Conservation (phyloP, 352 stramenopile genomes). For the Thraustochytrium sp. region DNA sequence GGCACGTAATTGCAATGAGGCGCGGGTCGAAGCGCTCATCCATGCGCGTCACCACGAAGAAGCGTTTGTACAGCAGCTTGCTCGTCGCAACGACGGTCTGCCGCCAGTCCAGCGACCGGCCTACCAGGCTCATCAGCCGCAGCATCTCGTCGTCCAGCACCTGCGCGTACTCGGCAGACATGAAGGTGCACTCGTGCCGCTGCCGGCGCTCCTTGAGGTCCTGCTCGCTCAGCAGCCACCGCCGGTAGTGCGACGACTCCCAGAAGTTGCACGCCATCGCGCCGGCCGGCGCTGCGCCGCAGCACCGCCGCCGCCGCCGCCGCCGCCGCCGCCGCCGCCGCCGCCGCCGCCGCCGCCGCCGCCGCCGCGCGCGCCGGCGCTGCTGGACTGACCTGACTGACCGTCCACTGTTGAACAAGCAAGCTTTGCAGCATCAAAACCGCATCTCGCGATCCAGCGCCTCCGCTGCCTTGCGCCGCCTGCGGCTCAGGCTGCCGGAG, state of each 20-base stretch:
- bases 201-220: background rate
- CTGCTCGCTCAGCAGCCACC: slow-evolving; percentile 3
- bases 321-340: too few relatives aligned
- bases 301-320: too few relatives aligned
- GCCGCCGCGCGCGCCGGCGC: too few relatives aligned
- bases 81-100: background rate
- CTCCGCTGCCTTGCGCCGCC: too few relatives aligned
- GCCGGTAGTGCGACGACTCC: slow-evolving; percentile 15
- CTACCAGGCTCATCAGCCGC: background rate
- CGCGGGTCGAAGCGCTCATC: slow-evolving; percentile 19
- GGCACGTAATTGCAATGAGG: slow-evolving; percentile 13
- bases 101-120: background rate
- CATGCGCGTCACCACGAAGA: background rate
- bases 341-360: too few relatives aligned
- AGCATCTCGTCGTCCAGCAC: slow-evolving; percentile 23
- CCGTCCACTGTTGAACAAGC: too few relatives aligned
- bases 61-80: slow-evolving; percentile 35
- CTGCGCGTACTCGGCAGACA: background rate
- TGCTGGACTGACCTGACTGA: too few relatives aligned
- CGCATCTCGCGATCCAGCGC: too few relatives aligned
- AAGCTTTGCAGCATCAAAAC: too few relatives aligned
- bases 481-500: too few relatives aligned
- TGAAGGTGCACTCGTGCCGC: background rate
- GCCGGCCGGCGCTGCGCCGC: background rate
- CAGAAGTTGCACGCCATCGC: slow-evolving; percentile 33